A percentile compares a stretch with the other conserved stretches of the same genome.
Conservation (phyloP, 192 early-diverging fungal genomes). For the Coemansia furcata region DNA sequence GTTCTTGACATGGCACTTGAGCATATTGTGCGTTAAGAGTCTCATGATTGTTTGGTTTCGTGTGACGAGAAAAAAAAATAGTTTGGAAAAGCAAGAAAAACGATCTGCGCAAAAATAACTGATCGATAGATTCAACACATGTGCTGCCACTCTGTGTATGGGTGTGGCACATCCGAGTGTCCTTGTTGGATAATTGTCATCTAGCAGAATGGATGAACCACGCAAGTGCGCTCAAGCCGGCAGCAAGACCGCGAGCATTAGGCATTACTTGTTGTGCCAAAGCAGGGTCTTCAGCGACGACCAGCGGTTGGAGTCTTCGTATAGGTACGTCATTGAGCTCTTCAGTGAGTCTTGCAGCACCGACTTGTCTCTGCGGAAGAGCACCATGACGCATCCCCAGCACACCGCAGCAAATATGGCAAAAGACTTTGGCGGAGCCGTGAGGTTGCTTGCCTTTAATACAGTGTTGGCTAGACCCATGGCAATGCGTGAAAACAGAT, state of each 20-base stretch:
- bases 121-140: background rate
- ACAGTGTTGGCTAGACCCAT: conserved; percentile 82
- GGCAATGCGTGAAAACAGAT: conserved; percentile 89
- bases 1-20: conserved; percentile 94
- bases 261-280: conserved; percentile 76
- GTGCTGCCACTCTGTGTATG: background rate
- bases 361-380: conserved; percentile 86
- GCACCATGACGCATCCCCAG: conserved; percentile 96
- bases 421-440: conserved; percentile 79
- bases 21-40: conserved; percentile 98
- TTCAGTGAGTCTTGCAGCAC: conserved; percentile 88
- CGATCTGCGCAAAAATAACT: background rate
- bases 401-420: conserved; percentile 88
- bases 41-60: conserved; percentile 55
- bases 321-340: conserved; percentile 93
- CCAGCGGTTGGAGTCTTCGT: conserved; percentile 85
- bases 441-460: conserved; percentile 66
- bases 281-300: conserved; percentile 68
- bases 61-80: conserved; percentile 4
- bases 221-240: background rate
- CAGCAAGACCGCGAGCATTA: background rate
- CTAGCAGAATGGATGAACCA: background rate
- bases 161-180: background rate
- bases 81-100: background rate
- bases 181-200: too few species aligned